Evolutionary conservation across 306 rosid species (phyloP).

Genomic region (Acacia melanoxylon): DNA sequence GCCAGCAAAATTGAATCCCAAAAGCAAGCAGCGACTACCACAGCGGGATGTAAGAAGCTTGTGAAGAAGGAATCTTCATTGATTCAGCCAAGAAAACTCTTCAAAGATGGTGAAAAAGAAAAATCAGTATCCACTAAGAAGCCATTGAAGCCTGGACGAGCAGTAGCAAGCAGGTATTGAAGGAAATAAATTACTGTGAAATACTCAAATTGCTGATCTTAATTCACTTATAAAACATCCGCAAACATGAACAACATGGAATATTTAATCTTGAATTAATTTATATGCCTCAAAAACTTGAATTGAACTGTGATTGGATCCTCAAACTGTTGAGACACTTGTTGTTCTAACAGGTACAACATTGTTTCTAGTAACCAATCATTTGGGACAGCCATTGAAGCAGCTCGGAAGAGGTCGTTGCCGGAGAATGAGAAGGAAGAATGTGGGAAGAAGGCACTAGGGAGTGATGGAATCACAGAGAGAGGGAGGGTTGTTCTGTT

Average conservation of each 20-base stretch:
- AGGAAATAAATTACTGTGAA: not conserved
- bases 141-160: constrained; percentile 74
- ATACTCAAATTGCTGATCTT: not conserved
- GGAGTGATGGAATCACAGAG: constrained; percentile 40
- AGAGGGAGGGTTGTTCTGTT: constrained; percentile 1
- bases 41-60: too few species aligned
- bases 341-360: constrained; percentile 39
- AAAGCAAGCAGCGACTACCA: too few species aligned
- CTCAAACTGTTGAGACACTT: not conserved
- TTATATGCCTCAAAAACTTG: not conserved
- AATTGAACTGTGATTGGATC: not conserved
- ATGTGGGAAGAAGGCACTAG: constrained; percentile 27
- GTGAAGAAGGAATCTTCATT: too few species aligned
- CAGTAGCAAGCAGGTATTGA: constrained; percentile 66
- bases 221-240: not conserved
- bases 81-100: too few species aligned
- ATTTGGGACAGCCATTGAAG: constrained; percentile 38
- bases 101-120: too few species aligned
- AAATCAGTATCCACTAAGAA: too few species aligned
- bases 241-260: not conserved
- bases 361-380: constrained; percentile 23
- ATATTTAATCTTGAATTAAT: not conserved
- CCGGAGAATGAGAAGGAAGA: constrained; percentile 65
- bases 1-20: too few species aligned
- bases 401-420: constrained; percentile 64